Evolutionary conservation across 1,139 yeast genomes (phyloP).

Genomic region (Candida sp.): DNA sequence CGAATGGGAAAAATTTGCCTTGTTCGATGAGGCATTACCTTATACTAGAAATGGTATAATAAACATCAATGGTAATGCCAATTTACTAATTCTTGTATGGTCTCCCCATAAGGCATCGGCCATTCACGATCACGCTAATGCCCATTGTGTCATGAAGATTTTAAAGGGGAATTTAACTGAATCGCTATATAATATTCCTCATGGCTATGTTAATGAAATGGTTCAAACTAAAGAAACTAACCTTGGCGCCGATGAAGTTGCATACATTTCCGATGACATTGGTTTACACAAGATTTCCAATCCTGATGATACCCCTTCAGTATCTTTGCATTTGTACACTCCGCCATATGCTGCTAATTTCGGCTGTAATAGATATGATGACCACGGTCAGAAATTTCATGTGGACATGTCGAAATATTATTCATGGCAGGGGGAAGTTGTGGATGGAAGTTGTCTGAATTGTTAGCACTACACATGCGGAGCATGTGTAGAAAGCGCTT

Average conservation of each 20-base stretch:
- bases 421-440: conserved; percentile 56
- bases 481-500: too few relatives aligned
- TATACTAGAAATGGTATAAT: conserved; percentile 66
- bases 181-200: conserved; percentile 55
- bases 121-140: conserved; percentile 76
- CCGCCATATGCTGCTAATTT: conserved; percentile 74
- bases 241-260: conserved; percentile 46
- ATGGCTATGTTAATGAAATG: conserved; percentile 21
- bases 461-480: too few relatives aligned
- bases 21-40: conserved; percentile 47
- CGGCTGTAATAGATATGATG: conserved; percentile 63
- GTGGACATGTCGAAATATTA: conserved; percentile 62
- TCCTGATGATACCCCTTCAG: conserved; percentile 48
- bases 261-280: conserved; percentile 64
- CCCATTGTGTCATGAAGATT: conserved; percentile 69
- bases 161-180: conserved; percentile 60
- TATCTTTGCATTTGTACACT: conserved; percentile 70
- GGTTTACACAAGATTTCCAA: conserved; percentile 69
- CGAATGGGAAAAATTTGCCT: conserved; percentile 64
- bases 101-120: conserved; percentile 64
- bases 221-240: conserved; percentile 28
- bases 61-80: conserved; percentile 66
- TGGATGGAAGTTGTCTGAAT: too few relatives aligned
- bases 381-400: conserved; percentile 50
- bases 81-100: conserved; percentile 69